A percentile compares a stretch with the other conserved stretches of the same genome.
These are phyloP conservation scores for Niebla homalea DNA, from an alignment of 495 filamentous ascomycete species.

Conservation along the genomic window DNA sequence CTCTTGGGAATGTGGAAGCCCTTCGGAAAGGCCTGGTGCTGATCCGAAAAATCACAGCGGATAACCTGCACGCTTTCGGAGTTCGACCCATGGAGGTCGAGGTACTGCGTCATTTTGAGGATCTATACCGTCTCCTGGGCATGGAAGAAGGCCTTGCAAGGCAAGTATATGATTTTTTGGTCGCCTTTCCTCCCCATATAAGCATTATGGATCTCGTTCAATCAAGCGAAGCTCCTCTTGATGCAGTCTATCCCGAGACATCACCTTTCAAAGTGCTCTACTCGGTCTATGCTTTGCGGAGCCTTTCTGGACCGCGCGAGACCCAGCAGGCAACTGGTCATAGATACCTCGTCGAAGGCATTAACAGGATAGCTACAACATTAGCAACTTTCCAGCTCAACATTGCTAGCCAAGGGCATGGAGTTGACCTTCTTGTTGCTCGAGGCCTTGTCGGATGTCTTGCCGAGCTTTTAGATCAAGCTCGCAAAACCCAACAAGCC, in stretches of 20 bases:
- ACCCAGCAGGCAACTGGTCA: not conserved
- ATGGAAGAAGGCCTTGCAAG: slow-evolving; percentile 60
- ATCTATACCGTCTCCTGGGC: slow-evolving; percentile 68
- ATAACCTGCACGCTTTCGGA: slow-evolving; percentile 20
- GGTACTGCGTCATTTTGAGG: slow-evolving; percentile 72
- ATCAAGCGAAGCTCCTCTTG: slow-evolving; percentile 36
- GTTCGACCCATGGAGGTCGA: slow-evolving; percentile 51
- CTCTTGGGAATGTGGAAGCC: slow-evolving; percentile 32
- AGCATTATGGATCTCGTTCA: slow-evolving; percentile 45
- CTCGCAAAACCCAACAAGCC: not conserved
- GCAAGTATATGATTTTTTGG: slow-evolving; percentile 61
- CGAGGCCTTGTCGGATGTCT: slow-evolving; percentile 20
- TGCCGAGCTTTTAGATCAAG: slow-evolving; percentile 21
- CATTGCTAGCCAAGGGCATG: slow-evolving; percentile 3
- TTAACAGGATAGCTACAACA: slow-evolving; percentile 27
- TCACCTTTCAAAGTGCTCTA: slow-evolving; percentile 67
- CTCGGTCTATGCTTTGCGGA: slow-evolving; percentile 49
- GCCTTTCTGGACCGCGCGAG: too few relatives aligned
- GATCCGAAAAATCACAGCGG: slow-evolving; percentile 25
- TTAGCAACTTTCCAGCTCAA: slow-evolving; percentile 20
- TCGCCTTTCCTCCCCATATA: slow-evolving; percentile 57
- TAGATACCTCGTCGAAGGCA: slow-evolving; percentile 29
- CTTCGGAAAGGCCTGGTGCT: slow-evolving; percentile 48
- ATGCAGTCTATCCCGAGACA: slow-evolving; percentile 50
- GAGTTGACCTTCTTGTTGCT: slow-evolving; percentile 10